These are phyloP conservation scores for Tolypocladium tropicale DNA, from an alignment of 2,329 filamentous ascomycete genomes.

Conservation along the genomic window DNA sequence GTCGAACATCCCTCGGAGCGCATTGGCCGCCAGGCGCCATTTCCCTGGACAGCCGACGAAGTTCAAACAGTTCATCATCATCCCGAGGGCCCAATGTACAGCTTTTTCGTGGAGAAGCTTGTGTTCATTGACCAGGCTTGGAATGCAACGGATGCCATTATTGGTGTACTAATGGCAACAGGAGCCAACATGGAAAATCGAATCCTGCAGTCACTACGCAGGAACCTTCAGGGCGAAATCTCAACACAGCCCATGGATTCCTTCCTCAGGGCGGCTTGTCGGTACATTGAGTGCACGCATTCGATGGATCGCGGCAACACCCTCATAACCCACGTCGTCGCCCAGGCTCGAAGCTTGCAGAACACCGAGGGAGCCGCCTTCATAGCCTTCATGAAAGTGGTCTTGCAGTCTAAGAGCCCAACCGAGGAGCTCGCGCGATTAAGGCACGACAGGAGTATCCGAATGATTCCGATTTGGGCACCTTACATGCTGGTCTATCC, in stretches of 20 bases:
- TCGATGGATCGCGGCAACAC: constrained; percentile 21
- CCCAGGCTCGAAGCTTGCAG: constrained; percentile 33
- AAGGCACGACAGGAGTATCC: constrained; percentile 12
- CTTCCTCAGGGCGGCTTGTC: constrained; percentile 45
- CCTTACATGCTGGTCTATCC: constrained; percentile 38
- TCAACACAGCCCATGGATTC: constrained; percentile 35
- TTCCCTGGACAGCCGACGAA: constrained; percentile 37
- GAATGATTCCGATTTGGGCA: constrained; percentile 33
- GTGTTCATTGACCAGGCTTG: constrained; percentile 50
- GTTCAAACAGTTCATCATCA: constrained; percentile 33
- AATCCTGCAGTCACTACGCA: constrained; percentile 43
- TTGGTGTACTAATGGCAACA: constrained; percentile 45
- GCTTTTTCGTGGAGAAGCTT: constrained; percentile 56
- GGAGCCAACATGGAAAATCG: constrained; percentile 38
- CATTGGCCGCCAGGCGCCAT: constrained; percentile 20
- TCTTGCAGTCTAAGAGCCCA: constrained; percentile 16
- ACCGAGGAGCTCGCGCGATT: constrained; percentile 12
- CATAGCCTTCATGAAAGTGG: constrained; percentile 30
- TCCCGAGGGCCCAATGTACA: constrained; percentile 19
- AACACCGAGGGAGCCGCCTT: constrained; percentile 39
- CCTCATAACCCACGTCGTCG: constrained; percentile 32
- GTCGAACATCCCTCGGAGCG: constrained; percentile 29
- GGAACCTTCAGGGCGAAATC: constrained; percentile 38
- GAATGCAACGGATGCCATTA: constrained; percentile 40
- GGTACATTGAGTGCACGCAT: constrained; percentile 38